Conservation (phyloP, 2,329 filamentous ascomycete genomes). For the Scedosporium boydii region DNA sequence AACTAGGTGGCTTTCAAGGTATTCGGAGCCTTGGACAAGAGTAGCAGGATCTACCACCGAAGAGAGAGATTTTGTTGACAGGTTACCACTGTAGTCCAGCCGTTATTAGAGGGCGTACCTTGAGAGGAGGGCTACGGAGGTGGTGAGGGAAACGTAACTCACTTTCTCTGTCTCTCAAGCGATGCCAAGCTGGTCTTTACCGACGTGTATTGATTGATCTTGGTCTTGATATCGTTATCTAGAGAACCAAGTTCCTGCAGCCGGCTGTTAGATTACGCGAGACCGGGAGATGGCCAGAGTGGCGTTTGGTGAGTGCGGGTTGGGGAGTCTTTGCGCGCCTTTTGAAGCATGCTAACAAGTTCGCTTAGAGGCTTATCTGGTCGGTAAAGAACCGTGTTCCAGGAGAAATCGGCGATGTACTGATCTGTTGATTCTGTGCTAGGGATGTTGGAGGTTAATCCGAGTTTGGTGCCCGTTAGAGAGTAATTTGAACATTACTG, state of each 20-base stretch:
- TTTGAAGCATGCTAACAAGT: constrained; percentile 78
- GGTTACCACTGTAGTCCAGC: constrained; percentile 59
- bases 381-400: constrained; percentile 98
- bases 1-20: constrained; percentile 90
- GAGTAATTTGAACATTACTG: constrained; percentile 23
- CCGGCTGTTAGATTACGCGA: not conserved
- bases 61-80: constrained; percentile 88
- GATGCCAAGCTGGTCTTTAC: constrained; percentile 76
- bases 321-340: constrained; percentile 39
- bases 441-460: not conserved
- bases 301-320: not conserved
- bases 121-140: not conserved
- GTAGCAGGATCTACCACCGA: constrained; percentile 73
- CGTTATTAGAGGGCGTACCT: not conserved
- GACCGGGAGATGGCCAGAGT: not conserved
- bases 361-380: constrained; percentile 84
- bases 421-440: constrained; percentile 80
- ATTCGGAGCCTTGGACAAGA: constrained; percentile 84
- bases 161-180: constrained; percentile 83
- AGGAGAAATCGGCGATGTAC: constrained; percentile 80
- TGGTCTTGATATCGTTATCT: constrained; percentile 91
- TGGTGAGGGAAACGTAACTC: constrained; percentile 19
- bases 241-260: constrained; percentile 74
- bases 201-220: constrained; percentile 89
- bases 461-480: not conserved